Evolutionary conservation across 495 filamentous ascomycete genomes (phyloP).

Genomic region (Cudoniella acicularis): DNA sequence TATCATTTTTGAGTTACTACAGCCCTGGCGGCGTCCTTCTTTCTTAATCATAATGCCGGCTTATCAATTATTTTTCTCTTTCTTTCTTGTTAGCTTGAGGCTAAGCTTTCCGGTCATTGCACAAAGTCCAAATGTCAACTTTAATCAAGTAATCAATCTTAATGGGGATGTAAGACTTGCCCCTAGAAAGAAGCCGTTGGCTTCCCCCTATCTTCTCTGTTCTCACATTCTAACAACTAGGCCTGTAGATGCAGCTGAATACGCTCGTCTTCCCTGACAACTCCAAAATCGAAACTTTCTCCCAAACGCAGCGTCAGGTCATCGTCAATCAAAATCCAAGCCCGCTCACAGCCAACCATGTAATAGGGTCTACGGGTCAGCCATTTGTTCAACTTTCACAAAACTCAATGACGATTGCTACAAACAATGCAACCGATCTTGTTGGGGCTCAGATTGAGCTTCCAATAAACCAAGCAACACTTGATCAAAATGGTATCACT

Average conservation of each 20-base stretch:
- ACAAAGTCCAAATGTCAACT: constrained; percentile 20
- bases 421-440: constrained; percentile 26
- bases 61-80: constrained; percentile 1
- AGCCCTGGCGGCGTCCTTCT: constrained; percentile 10
- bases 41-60: constrained; percentile 14
- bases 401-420: constrained; percentile 22
- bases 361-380: constrained; percentile 26
- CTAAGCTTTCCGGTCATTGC: constrained; percentile 1
- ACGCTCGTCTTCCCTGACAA: constrained; percentile 24
- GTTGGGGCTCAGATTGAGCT: constrained; percentile 29
- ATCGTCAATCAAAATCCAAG: constrained; percentile 28
- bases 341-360: constrained; percentile 23
- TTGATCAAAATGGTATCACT: constrained; percentile 17
- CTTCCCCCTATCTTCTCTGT: not conserved
- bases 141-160: constrained; percentile 31
- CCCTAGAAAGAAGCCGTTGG: not conserved
- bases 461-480: constrained; percentile 19
- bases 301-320: constrained; percentile 27
- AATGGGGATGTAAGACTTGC: constrained; percentile 28
- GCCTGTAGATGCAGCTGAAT: constrained; percentile 24
- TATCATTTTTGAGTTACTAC: not conserved
- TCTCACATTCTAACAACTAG: not conserved
- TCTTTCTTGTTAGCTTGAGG: constrained; percentile 8
- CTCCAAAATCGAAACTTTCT: constrained; percentile 27
- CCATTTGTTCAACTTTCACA: constrained; percentile 27